Conservation (phyloP, 495 filamentous ascomycete species). For the Astrothelium subdiscretum region DNA sequence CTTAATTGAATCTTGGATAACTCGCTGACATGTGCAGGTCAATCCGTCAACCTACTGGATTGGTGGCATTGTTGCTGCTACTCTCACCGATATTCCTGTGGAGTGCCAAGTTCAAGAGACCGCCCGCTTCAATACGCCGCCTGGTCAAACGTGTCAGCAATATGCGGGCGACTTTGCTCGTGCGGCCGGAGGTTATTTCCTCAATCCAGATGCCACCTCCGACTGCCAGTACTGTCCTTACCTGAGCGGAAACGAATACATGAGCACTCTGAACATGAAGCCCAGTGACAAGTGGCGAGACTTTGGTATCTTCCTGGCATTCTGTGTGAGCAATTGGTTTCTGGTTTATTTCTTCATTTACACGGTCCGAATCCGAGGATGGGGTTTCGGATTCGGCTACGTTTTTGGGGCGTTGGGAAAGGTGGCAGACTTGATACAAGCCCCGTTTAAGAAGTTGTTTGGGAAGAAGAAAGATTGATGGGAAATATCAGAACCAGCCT, state of each 20-base stretch:
- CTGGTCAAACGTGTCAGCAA: conserved; percentile 47
- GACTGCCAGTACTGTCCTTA: conserved; percentile 73
- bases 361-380: conserved; percentile 58
- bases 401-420: conserved; percentile 42
- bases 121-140: conserved; percentile 54
- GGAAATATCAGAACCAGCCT: too few relatives aligned
- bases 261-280: conserved; percentile 55
- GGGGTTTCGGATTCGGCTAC: conserved; percentile 58
- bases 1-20: conserved; percentile 9
- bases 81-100: conserved; percentile 43
- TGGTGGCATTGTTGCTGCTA: conserved; percentile 56
- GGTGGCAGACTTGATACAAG: conserved; percentile 26
- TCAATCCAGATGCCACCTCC: conserved; percentile 41
- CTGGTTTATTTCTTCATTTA: conserved; percentile 83
- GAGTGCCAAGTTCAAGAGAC: conserved; percentile 47
- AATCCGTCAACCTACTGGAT: conserved; percentile 48
- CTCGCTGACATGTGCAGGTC: conserved; percentile 10
- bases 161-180: conserved; percentile 36
- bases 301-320: conserved; percentile 68
- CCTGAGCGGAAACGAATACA: conserved; percentile 45
- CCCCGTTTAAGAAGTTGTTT: conserved; percentile 11
- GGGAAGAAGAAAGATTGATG: conserved; percentile 9
- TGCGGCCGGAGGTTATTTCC: conserved; percentile 41
- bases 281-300: conserved; percentile 56
- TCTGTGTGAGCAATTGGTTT: conserved; percentile 64